These are phyloP conservation scores for Dacryopinax spathularia DNA, from an alignment of 768 basidiomycete genomes.

Conservation along the genomic window DNA sequence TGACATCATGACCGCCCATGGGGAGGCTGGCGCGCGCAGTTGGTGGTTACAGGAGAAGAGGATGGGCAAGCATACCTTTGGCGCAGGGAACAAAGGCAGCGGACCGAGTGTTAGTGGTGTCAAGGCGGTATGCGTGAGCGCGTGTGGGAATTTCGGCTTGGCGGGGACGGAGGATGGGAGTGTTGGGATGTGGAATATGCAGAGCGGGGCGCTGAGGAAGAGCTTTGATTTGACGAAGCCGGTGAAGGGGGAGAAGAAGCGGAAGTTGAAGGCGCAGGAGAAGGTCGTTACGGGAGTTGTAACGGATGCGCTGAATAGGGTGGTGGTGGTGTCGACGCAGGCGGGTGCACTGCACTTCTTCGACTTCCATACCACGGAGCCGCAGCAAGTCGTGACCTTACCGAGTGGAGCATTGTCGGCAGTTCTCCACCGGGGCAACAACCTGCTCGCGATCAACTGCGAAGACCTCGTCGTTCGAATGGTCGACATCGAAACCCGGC, in stretches of 20 bases:
- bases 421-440: slow-evolving; percentile 67
- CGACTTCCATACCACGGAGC: slow-evolving; percentile 76
- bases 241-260: slow-evolving; percentile 33
- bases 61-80: slow-evolving; percentile 60
- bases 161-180: slow-evolving; percentile 67
- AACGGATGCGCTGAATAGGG: slow-evolving; percentile 69
- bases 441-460: slow-evolving; percentile 65
- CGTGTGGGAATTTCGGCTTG: slow-evolving; percentile 91
- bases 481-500: slow-evolving; percentile 78
- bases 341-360: slow-evolving; percentile 94
- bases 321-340: slow-evolving; percentile 68
- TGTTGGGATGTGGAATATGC: slow-evolving; percentile 92
- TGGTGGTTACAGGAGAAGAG: slow-evolving; percentile 80
- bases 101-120: slow-evolving; percentile 22
- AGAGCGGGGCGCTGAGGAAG: slow-evolving; percentile 77
- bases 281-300: slow-evolving; percentile 68
- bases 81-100: slow-evolving; percentile 35
- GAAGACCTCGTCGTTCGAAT: slow-evolving; percentile 78
- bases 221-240: slow-evolving; percentile 54
- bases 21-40: slow-evolving; percentile 62
- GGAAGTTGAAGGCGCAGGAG: slow-evolving; percentile 29
- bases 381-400: slow-evolving; percentile 52
- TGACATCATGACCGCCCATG: slow-evolving; percentile 82
- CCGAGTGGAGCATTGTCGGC: slow-evolving; percentile 58
- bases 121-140: slow-evolving; percentile 77